Percentiles rank a stretch among this genome's conserved stretches.
Conservation (phyloP, 1,284 basidiomycete genomes). For the Mixia osmundae region DNA sequence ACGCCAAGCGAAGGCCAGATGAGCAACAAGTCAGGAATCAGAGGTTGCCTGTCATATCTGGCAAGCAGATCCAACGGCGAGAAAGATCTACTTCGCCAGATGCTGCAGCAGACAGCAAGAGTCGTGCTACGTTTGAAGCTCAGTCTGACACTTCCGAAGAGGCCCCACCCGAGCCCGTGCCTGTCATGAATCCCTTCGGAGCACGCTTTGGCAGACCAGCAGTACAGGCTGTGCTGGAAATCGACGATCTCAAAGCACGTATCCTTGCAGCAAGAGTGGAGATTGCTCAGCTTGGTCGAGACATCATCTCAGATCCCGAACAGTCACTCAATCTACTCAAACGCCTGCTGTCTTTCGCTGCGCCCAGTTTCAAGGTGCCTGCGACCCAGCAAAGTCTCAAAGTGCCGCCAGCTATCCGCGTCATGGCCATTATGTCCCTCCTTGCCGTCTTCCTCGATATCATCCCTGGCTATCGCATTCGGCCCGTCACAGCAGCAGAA, state of each 20-base stretch:
- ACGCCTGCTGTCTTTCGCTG: slow-evolving; percentile 61
- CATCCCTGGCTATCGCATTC: slow-evolving; percentile 64
- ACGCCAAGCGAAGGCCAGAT: slow-evolving; percentile 8
- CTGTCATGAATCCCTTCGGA: slow-evolving; percentile 12
- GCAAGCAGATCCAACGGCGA: slow-evolving; percentile 8
- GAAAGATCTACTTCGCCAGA: slow-evolving; percentile 5
- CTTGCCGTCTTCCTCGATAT: slow-evolving; percentile 89
- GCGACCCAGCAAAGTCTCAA: slow-evolving; percentile 26
- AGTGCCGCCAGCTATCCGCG: slow-evolving; percentile 66
- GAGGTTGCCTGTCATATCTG: slow-evolving; percentile 4
- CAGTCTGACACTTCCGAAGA: neutral
- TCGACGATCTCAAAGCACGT: slow-evolving; percentile 43
- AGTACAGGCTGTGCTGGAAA: slow-evolving; percentile 65
- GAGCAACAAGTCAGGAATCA: neutral
- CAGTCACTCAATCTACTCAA: slow-evolving; percentile 44
- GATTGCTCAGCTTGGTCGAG: slow-evolving; percentile 31
- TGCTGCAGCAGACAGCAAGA: neutral
- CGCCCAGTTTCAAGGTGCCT: slow-evolving; percentile 41
- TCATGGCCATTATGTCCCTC: slow-evolving; percentile 69
- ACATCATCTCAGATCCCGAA: slow-evolving; percentile 16
- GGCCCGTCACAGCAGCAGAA: slow-evolving; percentile 68
- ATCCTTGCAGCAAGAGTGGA: slow-evolving; percentile 34
- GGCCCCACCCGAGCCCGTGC: slow-evolving; percentile 1
- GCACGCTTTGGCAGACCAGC: slow-evolving; percentile 27
- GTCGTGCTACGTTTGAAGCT: neutral